These are phyloP conservation scores for Ramaria sp. DNA, from an alignment of 768 basidiomycete species.

Conservation along the genomic window DNA sequence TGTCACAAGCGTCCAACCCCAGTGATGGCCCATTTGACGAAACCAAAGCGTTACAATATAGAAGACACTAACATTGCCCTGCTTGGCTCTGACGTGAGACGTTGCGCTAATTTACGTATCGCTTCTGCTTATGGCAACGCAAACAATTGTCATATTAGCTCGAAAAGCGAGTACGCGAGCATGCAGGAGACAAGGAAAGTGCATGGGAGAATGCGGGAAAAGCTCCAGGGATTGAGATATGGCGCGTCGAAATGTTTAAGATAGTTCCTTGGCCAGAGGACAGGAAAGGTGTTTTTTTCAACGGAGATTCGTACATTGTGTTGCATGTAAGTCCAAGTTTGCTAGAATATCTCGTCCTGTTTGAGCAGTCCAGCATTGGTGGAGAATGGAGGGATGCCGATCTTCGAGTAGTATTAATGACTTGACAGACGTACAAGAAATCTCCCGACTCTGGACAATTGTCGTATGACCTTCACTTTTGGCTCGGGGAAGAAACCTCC, in stretches of 20 bases:
- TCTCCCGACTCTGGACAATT: slow-evolving; percentile 33
- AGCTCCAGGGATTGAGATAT: slow-evolving; percentile 36
- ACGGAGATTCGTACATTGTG: slow-evolving; percentile 58
- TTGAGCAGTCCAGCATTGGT: neutral
- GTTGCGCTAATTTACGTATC: neutral
- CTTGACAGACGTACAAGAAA: slow-evolving; percentile 44
- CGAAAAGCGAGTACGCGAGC: slow-evolving; percentile 44
- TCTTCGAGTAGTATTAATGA: neutral
- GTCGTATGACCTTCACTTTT: slow-evolving; percentile 54
- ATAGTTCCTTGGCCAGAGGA: slow-evolving; percentile 44
- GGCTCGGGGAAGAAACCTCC: slow-evolving; percentile 47
- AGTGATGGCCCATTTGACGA: slow-evolving; percentile 34
- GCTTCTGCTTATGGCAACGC: neutral
- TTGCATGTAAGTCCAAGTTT: slow-evolving; percentile 32
- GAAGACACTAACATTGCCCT: slow-evolving; percentile 53
- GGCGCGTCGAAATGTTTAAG: slow-evolving; percentile 48
- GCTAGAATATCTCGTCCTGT: neutral
- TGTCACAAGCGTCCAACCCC: neutral
- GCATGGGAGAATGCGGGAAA: slow-evolving; percentile 42
- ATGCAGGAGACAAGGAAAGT: slow-evolving; percentile 36
- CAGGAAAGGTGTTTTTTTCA: slow-evolving; percentile 43
- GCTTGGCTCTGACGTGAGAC: slow-evolving; percentile 48
- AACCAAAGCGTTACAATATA: slow-evolving; percentile 41
- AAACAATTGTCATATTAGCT: slow-evolving; percentile 24
- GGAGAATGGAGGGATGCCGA: too few relatives aligned